Base-by-base conservation (phyloP, 2,329 filamentous ascomycete species). In the Aspergillus phoenicis region DNA sequence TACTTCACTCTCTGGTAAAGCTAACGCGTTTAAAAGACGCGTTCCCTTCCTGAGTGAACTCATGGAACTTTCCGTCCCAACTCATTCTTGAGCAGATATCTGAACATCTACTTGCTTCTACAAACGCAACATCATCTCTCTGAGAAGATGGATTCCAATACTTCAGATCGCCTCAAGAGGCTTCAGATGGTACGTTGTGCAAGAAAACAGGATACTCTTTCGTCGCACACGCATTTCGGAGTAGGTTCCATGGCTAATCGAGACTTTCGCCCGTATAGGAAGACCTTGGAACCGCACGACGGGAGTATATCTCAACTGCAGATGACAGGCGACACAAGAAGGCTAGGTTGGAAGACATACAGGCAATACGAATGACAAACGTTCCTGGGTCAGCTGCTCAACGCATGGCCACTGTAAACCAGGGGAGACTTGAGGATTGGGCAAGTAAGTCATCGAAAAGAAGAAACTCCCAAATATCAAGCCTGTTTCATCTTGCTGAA, bases 231-330 rank as follows among this genome's bases (percentile, higher is more conserved):
- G 10, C 45, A 8, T 24, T 30, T 33, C 20, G 43, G 15, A 43
- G 11, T 7, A 24, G 6, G 11, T 1, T 4, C 15, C 24, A 15
- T 54, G 13, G 28, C 56, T 61, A 59, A 57, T 49, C 22, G 26
- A 15, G 13, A 41, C 5, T 57, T 13, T 5, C 53, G 58, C 15
- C 47, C 52, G 7, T 24, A 61, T 55, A 79, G 77, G 71, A 67
- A 5, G 77, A 79, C 62, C 60, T 80, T n/a, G 76, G 77, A 3
- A 71, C 70, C 8, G 69, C 66, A 8, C 71, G 75, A 38, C 71
- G 77, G 11, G 74, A 79, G 52, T 60, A 69, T 45, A 71, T 79
- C 30, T 76, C 75, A 8, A 77, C 75, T 5, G 58, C 54, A 4
- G 75, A 77, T 51, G 56, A 30, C 26, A 64, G 54, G 24, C 62